Evolutionary conservation across 768 basidiomycete genomes (phyloP).

Genomic region (Sistotremastrum niveocremeum): DNA sequence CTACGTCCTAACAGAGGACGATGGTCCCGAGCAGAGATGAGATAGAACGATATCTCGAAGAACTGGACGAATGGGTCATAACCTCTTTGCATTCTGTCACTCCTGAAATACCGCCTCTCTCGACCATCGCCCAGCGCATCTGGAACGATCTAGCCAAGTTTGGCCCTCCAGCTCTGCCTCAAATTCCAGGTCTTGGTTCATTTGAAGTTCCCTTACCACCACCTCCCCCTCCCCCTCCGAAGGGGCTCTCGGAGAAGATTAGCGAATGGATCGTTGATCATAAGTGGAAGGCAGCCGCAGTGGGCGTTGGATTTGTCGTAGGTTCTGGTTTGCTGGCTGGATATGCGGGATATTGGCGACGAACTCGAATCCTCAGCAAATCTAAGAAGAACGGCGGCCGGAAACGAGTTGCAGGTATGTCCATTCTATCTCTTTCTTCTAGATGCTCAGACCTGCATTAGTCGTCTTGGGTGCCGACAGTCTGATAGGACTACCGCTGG

Average conservation of each 20-base stretch:
- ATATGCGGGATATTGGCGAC: constrained; percentile 24
- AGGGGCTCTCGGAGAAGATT: constrained; percentile 31
- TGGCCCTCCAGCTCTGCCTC: constrained; percentile 42
- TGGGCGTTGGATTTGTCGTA: constrained; percentile 37
- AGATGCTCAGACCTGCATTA: constrained; percentile 16
- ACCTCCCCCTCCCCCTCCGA: constrained; percentile 33
- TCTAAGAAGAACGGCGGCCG: constrained; percentile 21
- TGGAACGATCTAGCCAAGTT: constrained; percentile 75
- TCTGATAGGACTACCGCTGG: constrained; percentile 55
- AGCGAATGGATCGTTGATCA: constrained; percentile 41
- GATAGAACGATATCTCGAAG: constrained; percentile 56
- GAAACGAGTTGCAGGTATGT: constrained; percentile 20
- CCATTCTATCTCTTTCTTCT: constrained; percentile 1
- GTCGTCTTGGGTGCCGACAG: constrained; percentile 76
- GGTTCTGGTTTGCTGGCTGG: constrained; percentile 51
- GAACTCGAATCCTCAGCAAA: constrained; percentile 17
- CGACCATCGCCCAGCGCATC: constrained; percentile 51
- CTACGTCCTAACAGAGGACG: too few species aligned
- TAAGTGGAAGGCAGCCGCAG: constrained; percentile 45
- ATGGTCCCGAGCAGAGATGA: constrained; percentile 38
- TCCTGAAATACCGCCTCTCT: constrained; percentile 47
- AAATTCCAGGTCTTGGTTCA: constrained; percentile 50
- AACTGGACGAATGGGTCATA: constrained; percentile 49
- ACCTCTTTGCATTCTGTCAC: constrained; percentile 42
- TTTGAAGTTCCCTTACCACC: constrained; percentile 54